Conservation (phyloP, 441 rosid species). For the Gossypium trilobum region DNA sequence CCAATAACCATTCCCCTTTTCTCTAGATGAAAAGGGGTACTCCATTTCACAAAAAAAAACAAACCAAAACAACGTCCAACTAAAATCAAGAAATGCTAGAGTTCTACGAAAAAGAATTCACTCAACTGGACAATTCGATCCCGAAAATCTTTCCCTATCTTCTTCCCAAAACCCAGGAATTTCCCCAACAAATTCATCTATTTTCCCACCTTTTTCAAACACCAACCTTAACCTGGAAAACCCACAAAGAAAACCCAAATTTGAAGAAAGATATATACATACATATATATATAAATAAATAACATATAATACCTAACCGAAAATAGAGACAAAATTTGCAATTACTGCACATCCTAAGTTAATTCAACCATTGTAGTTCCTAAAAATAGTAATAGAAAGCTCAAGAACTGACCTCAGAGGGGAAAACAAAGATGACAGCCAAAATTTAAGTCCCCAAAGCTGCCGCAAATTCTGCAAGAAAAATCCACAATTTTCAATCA, state of each 20-base stretch:
- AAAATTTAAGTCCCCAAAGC: constrained; percentile 24
- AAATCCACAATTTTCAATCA: constrained; percentile 30
- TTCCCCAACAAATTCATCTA: constrained; percentile 13
- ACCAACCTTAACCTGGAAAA: background rate
- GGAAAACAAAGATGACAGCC: background rate
- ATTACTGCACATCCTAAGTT: background rate
- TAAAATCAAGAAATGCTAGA: constrained; percentile 15
- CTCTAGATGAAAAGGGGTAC: constrained; percentile 38
- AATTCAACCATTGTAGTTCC: background rate
- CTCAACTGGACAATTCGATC: background rate
- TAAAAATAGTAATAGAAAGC: constrained; percentile 21
- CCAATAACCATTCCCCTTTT: constrained; percentile 39
- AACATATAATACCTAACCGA: background rate
- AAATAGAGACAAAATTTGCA: constrained; percentile 3
- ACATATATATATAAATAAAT: background rate
- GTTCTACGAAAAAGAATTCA: constrained; percentile 8
- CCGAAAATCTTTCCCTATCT: constrained; percentile 3
- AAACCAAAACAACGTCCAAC: background rate
- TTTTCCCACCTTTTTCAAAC: background rate
- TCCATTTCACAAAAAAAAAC: constrained; percentile 32
- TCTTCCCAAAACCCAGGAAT: constrained; percentile 12
- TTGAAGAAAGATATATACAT: background rate
- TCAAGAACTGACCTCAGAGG: constrained; percentile 19
- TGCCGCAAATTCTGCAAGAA: constrained; percentile 28
- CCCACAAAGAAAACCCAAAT: background rate